phyloP scores from a whole-genome alignment of 306 rosid genomes.

The Citrullus colocynthis region DNA sequence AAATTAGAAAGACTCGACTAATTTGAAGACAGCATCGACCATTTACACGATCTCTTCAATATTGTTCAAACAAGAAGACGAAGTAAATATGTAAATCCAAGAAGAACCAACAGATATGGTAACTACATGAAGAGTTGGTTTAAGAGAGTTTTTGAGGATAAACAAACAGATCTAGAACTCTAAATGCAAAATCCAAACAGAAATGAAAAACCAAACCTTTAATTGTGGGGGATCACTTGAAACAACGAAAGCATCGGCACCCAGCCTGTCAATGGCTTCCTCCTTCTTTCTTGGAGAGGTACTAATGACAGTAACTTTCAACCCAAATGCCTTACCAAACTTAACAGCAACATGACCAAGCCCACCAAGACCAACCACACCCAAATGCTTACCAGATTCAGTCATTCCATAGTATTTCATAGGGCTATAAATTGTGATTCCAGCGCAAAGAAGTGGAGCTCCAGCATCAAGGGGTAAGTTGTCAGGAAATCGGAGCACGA shows the following conservation, averaged over 20 bases:
- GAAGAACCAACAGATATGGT: background rate
- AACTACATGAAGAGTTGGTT: background rate
- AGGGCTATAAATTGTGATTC: constrained; percentile 83
- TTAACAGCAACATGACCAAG: constrained; percentile 87
- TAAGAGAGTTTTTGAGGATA: background rate
- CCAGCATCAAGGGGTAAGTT: constrained; percentile 69
- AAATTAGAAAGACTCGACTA: background rate
- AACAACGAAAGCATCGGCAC: constrained; percentile 75
- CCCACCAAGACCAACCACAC: constrained; percentile 95
- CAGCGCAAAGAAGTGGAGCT: constrained; percentile 91
- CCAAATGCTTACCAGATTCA: constrained; percentile 78
- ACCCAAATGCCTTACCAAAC: constrained; percentile 80
- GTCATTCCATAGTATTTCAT: constrained; percentile 86
- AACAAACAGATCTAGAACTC: background rate
- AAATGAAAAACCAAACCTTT: constrained; percentile 27
- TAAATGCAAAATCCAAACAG: background rate
- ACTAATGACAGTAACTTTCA: constrained; percentile 91
- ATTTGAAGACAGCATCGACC: background rate
- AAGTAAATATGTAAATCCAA: background rate
- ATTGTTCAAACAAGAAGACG: background rate
- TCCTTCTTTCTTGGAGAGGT: constrained; percentile 45
- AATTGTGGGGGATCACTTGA: constrained; percentile 44
- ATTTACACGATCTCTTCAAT: background rate
- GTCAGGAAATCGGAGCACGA: constrained; percentile 52
- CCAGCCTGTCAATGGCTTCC: constrained; percentile 58